Conservation (phyloP, 345 rosid genomes). For the Limnanthes douglasii region DNA sequence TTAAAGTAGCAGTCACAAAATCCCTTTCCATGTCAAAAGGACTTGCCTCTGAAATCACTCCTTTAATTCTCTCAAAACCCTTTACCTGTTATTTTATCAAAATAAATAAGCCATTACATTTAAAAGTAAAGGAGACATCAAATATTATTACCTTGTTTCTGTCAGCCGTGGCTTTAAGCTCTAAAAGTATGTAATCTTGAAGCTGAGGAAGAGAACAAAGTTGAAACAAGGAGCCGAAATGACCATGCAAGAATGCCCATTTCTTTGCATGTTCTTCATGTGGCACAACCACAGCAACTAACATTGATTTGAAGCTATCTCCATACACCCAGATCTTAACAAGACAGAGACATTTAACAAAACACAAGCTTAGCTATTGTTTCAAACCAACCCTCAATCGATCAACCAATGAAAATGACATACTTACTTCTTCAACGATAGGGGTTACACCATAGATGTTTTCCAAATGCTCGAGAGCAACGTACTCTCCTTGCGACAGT, state of each 20-base stretch:
- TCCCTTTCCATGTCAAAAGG: constrained; percentile 78
- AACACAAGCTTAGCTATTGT: too few relatives aligned
- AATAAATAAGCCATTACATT: constrained; percentile 2
- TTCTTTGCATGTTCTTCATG: constrained; percentile 41
- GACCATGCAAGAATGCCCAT: constrained; percentile 52
- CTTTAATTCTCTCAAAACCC: constrained; percentile 61
- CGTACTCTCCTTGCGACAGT: constrained; percentile 95
- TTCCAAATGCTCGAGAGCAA: constrained; percentile 79
- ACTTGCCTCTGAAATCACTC: constrained; percentile 41
- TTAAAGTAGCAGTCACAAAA: constrained; percentile 81
- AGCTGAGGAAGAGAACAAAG: constrained; percentile 61
- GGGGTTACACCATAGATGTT: constrained; percentile 42
- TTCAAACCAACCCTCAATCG: background rate
- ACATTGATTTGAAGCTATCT: constrained; percentile 70
- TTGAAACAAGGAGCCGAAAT: constrained; percentile 23
- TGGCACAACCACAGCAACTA: constrained; percentile 69
- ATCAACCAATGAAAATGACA: background rate
- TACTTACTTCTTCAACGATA: constrained; percentile 57
- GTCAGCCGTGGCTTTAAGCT: constrained; percentile 45
- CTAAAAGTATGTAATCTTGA: constrained; percentile 31
- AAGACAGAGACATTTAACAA: too few relatives aligned
- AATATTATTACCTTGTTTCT: constrained; percentile 74
- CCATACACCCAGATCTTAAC: constrained; percentile 95
- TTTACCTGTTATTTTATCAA: constrained; percentile 30
- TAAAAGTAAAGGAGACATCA: constrained; percentile 1